Base-by-base conservation (phyloP, 148 eudicot species). In the Polygonum aviculare region DNA sequence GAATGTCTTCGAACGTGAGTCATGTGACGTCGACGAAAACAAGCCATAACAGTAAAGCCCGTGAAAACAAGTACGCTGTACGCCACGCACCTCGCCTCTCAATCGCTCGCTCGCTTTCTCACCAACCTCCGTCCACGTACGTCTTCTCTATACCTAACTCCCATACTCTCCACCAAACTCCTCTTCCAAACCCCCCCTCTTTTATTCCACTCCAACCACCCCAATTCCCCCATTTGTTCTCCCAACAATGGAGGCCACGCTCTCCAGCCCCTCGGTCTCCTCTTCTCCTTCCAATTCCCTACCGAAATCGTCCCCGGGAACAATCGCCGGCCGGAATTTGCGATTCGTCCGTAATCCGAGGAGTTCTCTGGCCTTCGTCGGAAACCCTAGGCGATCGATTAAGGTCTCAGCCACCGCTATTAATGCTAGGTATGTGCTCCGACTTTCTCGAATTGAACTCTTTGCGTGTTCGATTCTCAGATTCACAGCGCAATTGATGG, bases 241-340 rank as follows among this genome's bases (percentile, higher is more conserved):
- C 16, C 19, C 14, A 74, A 54, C 44, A 63, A 86, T 86, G 88
- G 86, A 77, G 74, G 80, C 81, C 51, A 73, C 52, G 80, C 74
- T 83, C 21, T 60, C 60, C 55, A 50, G 12, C 54, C 76, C 48
- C 72, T 33, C 72, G 9, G 8, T 67, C 38, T 67, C 72, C 16
- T 67, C 8, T 8, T 38, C 72, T 67, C 44, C 72, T 36, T 38
- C 72, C 45, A 38, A 44, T 67, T 8, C 6, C 11, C 38, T 67
- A 3, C 8, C 72, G 44, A 63, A 63, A 63, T 26, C 69, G 18
- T 33, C 15, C 40, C 16, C 40, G 12, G 45, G 40, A 15, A 16
- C 36, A 35, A 15, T 41, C 45, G 39, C 39, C 18, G 69, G 18
- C 18, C 7, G 40, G 40, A 63, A 63, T 63, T 33, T 63, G 39